These are phyloP conservation scores for Kitagawia praeruptora DNA, from an alignment of 129 eudicot genomes.

Conservation along the genomic window DNA sequence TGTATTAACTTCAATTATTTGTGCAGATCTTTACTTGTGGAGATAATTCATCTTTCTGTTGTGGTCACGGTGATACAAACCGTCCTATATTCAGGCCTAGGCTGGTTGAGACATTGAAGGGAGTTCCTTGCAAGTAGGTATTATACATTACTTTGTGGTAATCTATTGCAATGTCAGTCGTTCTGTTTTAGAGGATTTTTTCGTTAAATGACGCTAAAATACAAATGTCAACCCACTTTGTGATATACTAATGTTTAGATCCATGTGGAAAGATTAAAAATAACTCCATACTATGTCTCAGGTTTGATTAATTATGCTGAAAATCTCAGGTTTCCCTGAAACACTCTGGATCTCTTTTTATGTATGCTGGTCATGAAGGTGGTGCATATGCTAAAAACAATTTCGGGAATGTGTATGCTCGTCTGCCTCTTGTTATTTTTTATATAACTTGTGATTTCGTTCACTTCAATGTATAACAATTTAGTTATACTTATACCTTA, in stretches of 20 bases:
- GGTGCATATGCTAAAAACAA: too few relatives aligned
- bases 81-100: constrained; percentile 81
- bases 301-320: too few relatives aligned
- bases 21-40: constrained; percentile 91
- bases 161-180: not conserved
- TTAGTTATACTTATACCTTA: too few relatives aligned
- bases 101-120: constrained; percentile 67
- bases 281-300: not conserved
- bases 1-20: not conserved
- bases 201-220: not conserved
- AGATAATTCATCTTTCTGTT: constrained; percentile 85
- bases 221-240: not conserved
- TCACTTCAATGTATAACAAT: too few relatives aligned
- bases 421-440: too few relatives aligned
- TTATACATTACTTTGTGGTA: not conserved
- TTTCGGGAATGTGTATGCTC: too few relatives aligned
- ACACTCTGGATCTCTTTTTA: too few relatives aligned
- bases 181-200: not conserved
- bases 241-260: not conserved
- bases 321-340: too few relatives aligned
- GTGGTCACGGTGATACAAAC: constrained; percentile 77
- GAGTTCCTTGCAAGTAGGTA: constrained; percentile 78
- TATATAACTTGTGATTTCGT: too few relatives aligned
- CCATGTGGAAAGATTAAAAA: not conserved
- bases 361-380: too few relatives aligned